Evolutionary conservation across 495 filamentous ascomycete genomes (phyloP).

Genomic region (Cryomyces minteri): DNA sequence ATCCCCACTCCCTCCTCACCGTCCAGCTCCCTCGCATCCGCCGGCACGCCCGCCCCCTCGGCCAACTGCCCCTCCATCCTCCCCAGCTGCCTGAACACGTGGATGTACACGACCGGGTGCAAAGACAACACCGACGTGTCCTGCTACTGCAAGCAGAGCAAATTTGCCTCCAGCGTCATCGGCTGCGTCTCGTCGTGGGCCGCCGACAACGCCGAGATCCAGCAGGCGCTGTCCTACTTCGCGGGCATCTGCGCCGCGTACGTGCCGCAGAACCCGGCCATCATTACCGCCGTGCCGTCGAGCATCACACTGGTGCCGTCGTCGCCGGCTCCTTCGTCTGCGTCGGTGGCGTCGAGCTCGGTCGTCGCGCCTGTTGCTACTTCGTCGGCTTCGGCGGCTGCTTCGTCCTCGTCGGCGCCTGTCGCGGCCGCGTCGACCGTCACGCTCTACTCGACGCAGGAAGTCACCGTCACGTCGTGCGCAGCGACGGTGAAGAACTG

Average conservation of each 20-base stretch:
- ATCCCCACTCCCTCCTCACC: constrained; percentile 12
- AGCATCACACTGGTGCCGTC: constrained; percentile 39
- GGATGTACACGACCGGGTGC: constrained; percentile 59
- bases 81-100: constrained; percentile 86
- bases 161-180: constrained; percentile 66
- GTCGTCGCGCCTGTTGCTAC: neutral
- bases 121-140: constrained; percentile 59
- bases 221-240: constrained; percentile 63
- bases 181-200: constrained; percentile 67
- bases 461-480: neutral
- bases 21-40: constrained; percentile 2
- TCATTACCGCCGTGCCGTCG: constrained; percentile 52
- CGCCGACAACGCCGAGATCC: constrained; percentile 41
- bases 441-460: neutral
- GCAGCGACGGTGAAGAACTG: neutral
- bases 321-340: constrained; percentile 8
- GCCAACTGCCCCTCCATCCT: constrained; percentile 50
- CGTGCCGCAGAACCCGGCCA: constrained; percentile 60
- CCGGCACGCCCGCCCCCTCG: constrained; percentile 13
- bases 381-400: neutral
- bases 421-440: neutral
- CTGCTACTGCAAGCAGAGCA: constrained; percentile 72
- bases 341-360: constrained; percentile 3
- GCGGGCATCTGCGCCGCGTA: constrained; percentile 75
- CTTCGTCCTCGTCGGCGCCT: neutral